Percentiles rank a stretch among this genome's conserved stretches.
Conservation (phyloP, 2,329 filamentous ascomycete species). For the Botrytis byssoidea region DNA sequence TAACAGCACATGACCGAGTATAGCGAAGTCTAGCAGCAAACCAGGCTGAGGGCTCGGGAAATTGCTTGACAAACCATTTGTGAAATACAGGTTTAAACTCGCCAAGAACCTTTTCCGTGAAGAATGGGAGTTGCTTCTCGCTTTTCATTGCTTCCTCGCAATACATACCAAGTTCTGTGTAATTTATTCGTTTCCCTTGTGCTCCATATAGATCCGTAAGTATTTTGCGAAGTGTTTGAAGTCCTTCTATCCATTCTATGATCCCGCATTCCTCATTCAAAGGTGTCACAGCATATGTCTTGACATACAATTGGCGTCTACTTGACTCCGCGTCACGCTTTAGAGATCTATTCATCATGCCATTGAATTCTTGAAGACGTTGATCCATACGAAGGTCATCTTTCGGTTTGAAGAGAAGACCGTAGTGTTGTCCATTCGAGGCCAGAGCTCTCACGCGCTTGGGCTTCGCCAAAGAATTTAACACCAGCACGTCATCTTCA, state of each 20-base stretch:
- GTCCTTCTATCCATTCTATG: conserved; percentile 97
- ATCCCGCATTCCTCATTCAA: conserved; percentile 96
- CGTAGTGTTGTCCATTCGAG: conserved; percentile 84
- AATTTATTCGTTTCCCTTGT: conserved; percentile 69
- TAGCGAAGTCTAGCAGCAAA: conserved; percentile 86
- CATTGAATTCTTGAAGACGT: conserved; percentile 98
- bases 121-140: conserved; percentile 64
- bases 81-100: conserved; percentile 82
- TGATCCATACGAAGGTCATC: conserved; percentile 97
- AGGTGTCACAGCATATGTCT: conserved; percentile 94
- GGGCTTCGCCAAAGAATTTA: conserved; percentile 89
- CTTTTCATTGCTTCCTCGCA: conserved; percentile 62
- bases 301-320: conserved; percentile 88
- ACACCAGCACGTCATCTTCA: conserved; percentile 81
- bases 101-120: conserved; percentile 62
- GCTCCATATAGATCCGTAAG: conserved; percentile 75
- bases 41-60: conserved; percentile 90
- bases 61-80: conserved; percentile 94
- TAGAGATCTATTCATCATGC: conserved; percentile 92
- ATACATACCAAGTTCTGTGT: conserved; percentile 60
- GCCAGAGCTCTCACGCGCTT: conserved; percentile 85
- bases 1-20: conserved; percentile 91
- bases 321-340: conserved; percentile 90
- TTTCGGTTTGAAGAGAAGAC: conserved; percentile 94
- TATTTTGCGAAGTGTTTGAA: conserved; percentile 92